Evolutionary conservation across 257 asterid species (phyloP).

Genomic region (Oldenlandia corymbosa): DNA sequence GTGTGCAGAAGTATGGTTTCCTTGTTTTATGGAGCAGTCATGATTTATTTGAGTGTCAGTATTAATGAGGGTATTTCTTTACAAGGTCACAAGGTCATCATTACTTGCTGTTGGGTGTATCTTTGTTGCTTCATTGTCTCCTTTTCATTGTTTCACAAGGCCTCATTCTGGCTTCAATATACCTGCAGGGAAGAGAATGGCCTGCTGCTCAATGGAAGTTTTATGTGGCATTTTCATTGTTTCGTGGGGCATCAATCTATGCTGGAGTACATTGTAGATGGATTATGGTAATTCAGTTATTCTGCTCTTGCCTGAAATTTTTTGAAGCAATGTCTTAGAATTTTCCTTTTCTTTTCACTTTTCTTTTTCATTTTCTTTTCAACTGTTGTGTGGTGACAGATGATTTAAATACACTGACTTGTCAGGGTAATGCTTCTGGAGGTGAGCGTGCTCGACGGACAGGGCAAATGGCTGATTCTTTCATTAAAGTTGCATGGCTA

Average conservation of each 20-base stretch:
- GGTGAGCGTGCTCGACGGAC: constrained; percentile 81
- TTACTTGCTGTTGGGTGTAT: neutral
- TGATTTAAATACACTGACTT: no score
- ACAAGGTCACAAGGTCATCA: neutral
- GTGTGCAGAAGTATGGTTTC: neutral
- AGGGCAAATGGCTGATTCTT: constrained; percentile 61
- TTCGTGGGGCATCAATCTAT: constrained; percentile 85
- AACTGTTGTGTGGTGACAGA: no score
- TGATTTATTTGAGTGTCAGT: neutral
- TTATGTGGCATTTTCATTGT: constrained; percentile 80
- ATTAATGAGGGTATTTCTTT: neutral
- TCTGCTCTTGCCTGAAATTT: constrained; percentile 9
- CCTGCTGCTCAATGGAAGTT: constrained; percentile 84
- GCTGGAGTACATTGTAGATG: constrained; percentile 90
- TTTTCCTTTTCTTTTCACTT: no score
- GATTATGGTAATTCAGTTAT: constrained; percentile 52
- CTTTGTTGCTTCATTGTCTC: neutral
- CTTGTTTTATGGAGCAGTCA: neutral
- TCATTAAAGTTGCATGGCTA: constrained; percentile 60
- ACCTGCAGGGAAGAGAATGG: constrained; percentile 82
- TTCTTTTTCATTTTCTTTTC: no score
- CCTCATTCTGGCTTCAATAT: constrained; percentile 17
- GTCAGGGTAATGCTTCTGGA: constrained; percentile 94
- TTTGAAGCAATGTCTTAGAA: no score
- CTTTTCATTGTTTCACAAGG: no score